Conservation (phyloP, 352 stramenopile genomes). For the Phytophthora foliorum region DNA sequence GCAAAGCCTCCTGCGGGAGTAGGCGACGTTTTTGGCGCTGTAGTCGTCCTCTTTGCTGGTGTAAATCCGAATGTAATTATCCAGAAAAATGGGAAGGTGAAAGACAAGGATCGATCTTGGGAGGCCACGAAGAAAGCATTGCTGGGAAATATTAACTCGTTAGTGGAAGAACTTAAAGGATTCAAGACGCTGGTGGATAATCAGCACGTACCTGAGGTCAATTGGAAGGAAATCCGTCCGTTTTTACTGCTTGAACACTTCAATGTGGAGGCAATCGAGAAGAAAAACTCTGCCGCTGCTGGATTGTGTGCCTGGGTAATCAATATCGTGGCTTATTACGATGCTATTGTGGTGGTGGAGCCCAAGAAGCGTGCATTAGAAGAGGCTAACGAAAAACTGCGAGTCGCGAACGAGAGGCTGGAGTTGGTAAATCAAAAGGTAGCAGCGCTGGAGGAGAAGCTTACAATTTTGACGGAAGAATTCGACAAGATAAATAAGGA, state of each 20-base stretch:
- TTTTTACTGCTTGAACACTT: conserved; percentile 86
- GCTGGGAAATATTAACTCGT: conserved; percentile 93
- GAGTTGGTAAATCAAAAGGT: conserved; percentile 92
- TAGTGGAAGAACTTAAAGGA: conserved; percentile 93
- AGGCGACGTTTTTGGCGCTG: conserved; percentile 86
- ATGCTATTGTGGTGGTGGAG: conserved; percentile 95
- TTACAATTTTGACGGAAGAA: conserved; percentile 83
- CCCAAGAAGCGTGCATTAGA: conserved; percentile 91
- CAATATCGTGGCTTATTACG: conserved; percentile 96
- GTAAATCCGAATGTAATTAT: conserved; percentile 75
- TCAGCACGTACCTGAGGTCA: conserved; percentile 72
- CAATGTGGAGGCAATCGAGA: conserved; percentile 84
- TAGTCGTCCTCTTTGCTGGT: conserved; percentile 81
- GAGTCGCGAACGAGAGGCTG: conserved; percentile 88
- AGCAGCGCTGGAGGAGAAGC: conserved; percentile 85
- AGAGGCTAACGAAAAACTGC: conserved; percentile 86
- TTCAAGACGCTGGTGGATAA: conserved; percentile 81
- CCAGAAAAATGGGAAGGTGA: conserved; percentile 96
- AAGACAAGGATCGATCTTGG: conserved; percentile 95
- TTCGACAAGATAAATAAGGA: conserved; percentile 91
- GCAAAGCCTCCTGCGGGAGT: conserved; percentile 90
- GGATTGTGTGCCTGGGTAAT: conserved; percentile 87
- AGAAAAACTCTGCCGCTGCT: conserved; percentile 85
- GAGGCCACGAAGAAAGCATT: conserved; percentile 94
- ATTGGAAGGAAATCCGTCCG: conserved; percentile 87